phyloP scores from a whole-genome alignment of 2,329 filamentous ascomycete species.

The Teratosphaeria epicoccoides region DNA sequence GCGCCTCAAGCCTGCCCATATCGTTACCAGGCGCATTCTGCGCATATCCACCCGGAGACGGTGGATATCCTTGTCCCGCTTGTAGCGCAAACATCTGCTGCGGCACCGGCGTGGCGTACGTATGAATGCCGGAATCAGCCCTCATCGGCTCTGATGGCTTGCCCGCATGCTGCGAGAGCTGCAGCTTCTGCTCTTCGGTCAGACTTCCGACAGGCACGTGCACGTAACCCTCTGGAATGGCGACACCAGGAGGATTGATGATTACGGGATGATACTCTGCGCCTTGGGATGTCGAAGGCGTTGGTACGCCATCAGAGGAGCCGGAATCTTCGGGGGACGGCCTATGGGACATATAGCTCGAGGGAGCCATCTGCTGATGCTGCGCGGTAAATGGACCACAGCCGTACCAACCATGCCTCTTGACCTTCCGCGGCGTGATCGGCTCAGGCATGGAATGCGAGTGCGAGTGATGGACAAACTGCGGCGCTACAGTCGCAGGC shows the following conservation, averaged over 20 bases:
- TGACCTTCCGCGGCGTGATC: conserved; percentile 48
- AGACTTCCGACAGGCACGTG: conserved; percentile 11
- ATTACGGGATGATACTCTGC: conserved; percentile 44
- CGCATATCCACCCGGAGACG: conserved; percentile 15
- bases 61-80: conserved; percentile 24
- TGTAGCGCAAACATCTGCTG: conserved; percentile 25
- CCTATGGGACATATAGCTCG: conserved; percentile 27
- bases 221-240: conserved; percentile 34
- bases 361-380: conserved; percentile 5
- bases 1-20: conserved; percentile 49
- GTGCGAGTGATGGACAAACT: conserved; percentile 27
- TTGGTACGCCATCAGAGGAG: conserved; percentile 45
- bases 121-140: conserved; percentile 26
- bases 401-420: conserved; percentile 65
- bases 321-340: conserved; percentile 47
- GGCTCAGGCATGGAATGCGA: conserved; percentile 28
- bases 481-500: conserved; percentile 12
- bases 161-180: conserved; percentile 14
- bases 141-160: conserved; percentile 19
- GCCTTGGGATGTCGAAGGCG: conserved; percentile 39
- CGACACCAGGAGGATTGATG: conserved; percentile 37
- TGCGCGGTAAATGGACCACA: conserved; percentile 30
- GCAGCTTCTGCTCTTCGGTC: conserved; percentile 1
- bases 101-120: conserved; percentile 7
- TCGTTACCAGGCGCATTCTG: conserved; percentile 28